A percentile compares a stretch with the other conserved stretches of the same genome.
Conservation (phyloP, 192 early-diverging fungal genomes). For the Physocladia obscura region DNA sequence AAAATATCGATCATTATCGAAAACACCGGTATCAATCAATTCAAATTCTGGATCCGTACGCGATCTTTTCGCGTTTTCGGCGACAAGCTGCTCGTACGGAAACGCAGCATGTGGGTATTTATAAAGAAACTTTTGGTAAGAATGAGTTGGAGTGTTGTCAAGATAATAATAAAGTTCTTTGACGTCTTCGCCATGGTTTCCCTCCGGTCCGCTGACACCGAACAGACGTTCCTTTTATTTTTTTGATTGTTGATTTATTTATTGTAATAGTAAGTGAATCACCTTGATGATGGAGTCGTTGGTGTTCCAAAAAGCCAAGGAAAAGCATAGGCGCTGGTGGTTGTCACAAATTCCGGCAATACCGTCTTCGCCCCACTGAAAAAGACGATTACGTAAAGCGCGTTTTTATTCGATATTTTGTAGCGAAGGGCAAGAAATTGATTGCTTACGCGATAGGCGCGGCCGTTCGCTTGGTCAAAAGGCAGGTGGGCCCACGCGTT, state of each 20-base stretch:
- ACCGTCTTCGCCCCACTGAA: constrained; percentile 28
- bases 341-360: constrained; percentile 39
- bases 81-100: constrained; percentile 31
- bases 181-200: constrained; percentile 42
- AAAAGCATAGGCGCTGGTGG: constrained; percentile 30
- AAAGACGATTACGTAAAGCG: too few relatives aligned
- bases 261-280: too few relatives aligned
- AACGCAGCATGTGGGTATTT: constrained; percentile 38
- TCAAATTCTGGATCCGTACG: constrained; percentile 28
- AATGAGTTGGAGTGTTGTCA: constrained; percentile 35
- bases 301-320: constrained; percentile 36
- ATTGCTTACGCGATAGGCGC: constrained; percentile 24
- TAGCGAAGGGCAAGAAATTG: not conserved
- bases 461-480: constrained; percentile 10
- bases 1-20: constrained; percentile 30
- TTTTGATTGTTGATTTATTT: too few relatives aligned
- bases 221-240: constrained; percentile 37
- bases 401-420: too few relatives aligned
- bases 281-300: constrained; percentile 34
- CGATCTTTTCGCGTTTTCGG: constrained; percentile 20
- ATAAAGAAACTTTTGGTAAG: constrained; percentile 34
- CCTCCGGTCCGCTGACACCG: constrained; percentile 31
- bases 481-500: constrained; percentile 34
- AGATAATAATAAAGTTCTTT: constrained; percentile 37
- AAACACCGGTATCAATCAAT: constrained; percentile 32